phyloP scores from a whole-genome alignment of 1,284 basidiomycete genomes.

The Boletus smithii region DNA sequence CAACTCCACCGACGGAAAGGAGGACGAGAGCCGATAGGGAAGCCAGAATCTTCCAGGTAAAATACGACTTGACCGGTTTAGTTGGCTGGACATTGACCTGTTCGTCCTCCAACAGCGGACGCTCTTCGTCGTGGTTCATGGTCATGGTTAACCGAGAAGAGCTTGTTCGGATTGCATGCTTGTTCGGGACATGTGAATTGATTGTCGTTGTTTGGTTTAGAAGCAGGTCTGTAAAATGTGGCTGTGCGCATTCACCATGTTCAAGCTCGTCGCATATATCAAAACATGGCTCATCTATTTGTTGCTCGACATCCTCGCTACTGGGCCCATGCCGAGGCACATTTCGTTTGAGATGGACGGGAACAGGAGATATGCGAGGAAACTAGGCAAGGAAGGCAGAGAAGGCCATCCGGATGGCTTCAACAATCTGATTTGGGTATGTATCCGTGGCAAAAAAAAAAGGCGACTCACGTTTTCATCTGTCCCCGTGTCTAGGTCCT shows the following conservation, averaged over 20 bases:
- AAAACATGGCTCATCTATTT: constrained; percentile 30
- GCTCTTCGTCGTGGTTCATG: constrained; percentile 20
- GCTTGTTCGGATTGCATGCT: no score
- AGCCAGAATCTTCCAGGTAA: constrained; percentile 16
- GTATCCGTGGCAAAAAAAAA: constrained; percentile 27
- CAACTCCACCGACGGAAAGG: constrained; percentile 12
- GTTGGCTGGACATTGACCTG: constrained; percentile 3
- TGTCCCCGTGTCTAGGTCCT: constrained; percentile 59
- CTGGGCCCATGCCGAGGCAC: constrained; percentile 88
- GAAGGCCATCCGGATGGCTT: constrained; percentile 90
- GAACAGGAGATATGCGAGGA: constrained; percentile 89
- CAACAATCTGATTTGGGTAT: constrained; percentile 73
- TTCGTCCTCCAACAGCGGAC: constrained; percentile 19
- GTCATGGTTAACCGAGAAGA: no score
- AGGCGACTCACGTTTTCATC: not conserved
- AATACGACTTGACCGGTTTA: not conserved
- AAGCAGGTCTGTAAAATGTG: constrained; percentile 18
- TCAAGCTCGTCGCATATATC: constrained; percentile 15
- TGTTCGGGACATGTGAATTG: no score
- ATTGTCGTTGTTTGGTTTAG: no score
- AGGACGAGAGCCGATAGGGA: constrained; percentile 18
- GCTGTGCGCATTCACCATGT: constrained; percentile 16
- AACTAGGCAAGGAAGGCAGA: constrained; percentile 56
- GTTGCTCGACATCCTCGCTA: constrained; percentile 61
- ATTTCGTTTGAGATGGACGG: constrained; percentile 99